Percentiles rank a stretch among this genome's conserved stretches.
These are phyloP conservation scores for Rhodocollybia butyracea DNA, from an alignment of 768 basidiomycete species.

Conservation along the genomic window DNA sequence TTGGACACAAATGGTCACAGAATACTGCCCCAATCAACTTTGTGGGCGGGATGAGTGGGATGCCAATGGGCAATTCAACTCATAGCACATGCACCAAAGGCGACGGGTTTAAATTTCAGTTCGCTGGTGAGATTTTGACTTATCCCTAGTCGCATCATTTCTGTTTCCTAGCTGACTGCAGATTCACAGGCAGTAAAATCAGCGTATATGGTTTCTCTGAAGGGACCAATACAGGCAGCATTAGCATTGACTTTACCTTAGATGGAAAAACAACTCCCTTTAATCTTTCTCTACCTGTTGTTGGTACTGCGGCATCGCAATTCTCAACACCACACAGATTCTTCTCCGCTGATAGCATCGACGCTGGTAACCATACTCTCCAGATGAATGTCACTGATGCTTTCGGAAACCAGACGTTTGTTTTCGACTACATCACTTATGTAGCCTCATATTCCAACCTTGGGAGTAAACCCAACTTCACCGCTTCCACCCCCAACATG, in stretches of 20 bases:
- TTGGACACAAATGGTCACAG: not conserved
- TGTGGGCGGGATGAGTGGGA: not conserved
- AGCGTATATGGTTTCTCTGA: not conserved
- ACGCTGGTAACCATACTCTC: too few relatives aligned
- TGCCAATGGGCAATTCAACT: not conserved
- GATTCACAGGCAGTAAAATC: not conserved
- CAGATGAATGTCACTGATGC: not conserved
- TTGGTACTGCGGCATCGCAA: not conserved
- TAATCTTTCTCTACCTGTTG: not conserved
- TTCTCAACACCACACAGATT: not conserved
- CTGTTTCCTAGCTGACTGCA: too few relatives aligned
- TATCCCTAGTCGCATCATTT: too few relatives aligned
- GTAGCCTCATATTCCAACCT: not conserved
- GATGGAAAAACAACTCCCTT: not conserved
- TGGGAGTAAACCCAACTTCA: not conserved
- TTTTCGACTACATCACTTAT: conserved; percentile 1
- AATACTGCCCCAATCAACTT: not conserved
- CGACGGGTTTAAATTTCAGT: not conserved
- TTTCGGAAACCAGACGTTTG: not conserved
- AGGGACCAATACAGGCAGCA: not conserved
- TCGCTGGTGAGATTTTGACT: not conserved
- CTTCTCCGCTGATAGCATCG: not conserved
- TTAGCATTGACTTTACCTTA: not conserved
- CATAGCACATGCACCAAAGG: not conserved
- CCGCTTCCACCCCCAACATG: too few relatives aligned